phyloP scores from a whole-genome alignment of 306 rosid species.

The Cyclanthera cordifolia region DNA sequence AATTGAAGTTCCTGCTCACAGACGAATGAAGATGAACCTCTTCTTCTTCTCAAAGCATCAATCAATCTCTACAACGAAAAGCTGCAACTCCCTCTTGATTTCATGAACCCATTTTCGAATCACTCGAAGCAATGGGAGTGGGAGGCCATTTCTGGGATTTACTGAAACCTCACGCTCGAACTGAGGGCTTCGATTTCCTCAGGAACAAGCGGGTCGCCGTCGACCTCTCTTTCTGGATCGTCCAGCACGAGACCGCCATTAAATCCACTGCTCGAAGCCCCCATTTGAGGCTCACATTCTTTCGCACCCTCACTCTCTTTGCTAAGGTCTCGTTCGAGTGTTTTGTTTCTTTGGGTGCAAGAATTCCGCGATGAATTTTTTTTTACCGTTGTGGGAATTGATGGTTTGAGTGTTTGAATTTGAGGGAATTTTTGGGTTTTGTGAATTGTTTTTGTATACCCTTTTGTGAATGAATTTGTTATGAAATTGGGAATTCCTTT shows the following conservation, averaged over 20 bases:
- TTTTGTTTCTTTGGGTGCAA: conserved; percentile 1
- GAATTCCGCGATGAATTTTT: background rate
- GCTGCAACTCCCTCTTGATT: conserved; percentile 6
- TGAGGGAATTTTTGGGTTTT: background rate
- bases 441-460: background rate
- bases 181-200: conserved; percentile 75
- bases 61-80: background rate
- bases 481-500: background rate
- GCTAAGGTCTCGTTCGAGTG: conserved; percentile 40
- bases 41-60: background rate
- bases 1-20: background rate
- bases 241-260: conserved; percentile 67
- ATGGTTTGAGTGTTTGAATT: background rate
- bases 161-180: conserved; percentile 58
- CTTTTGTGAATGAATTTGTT: background rate
- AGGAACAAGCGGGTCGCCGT: conserved; percentile 91
- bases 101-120: conserved; percentile 14
- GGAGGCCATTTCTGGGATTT: conserved; percentile 84
- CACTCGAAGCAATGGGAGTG: conserved; percentile 45
- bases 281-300: conserved; percentile 64
- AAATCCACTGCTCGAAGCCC: conserved; percentile 46
- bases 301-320: conserved; percentile 71
- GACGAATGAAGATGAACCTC: background rate
- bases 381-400: background rate
- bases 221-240: conserved; percentile 86